Percentiles rank a stretch among this genome's conserved stretches.
phyloP scores from a whole-genome alignment of 495 filamentous ascomycete genomes.

The Neurospora africana region DNA sequence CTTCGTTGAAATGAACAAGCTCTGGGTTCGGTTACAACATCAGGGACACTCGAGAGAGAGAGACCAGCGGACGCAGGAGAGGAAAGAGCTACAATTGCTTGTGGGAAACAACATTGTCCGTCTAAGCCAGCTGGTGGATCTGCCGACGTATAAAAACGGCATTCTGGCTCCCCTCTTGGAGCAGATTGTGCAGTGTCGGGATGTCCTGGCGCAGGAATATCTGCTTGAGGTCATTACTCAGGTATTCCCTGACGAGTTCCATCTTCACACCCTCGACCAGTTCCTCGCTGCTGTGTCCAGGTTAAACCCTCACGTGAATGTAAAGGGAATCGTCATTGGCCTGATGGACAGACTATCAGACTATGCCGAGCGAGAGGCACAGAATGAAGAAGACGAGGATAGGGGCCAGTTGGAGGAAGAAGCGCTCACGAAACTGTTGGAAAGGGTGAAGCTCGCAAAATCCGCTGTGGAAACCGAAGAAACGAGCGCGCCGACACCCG shows the following conservation, averaged over 20 bases:
- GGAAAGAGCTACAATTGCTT: slow-evolving; percentile 87
- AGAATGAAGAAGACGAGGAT: slow-evolving; percentile 58
- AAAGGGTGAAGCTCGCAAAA: slow-evolving; percentile 64
- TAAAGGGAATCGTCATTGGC: slow-evolving; percentile 96
- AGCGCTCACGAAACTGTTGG: slow-evolving; percentile 61
- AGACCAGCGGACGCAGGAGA: slow-evolving; percentile 83
- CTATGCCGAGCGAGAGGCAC: slow-evolving; percentile 81
- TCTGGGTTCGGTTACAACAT: slow-evolving; percentile 95
- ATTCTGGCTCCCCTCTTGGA: slow-evolving; percentile 85
- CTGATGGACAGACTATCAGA: slow-evolving; percentile 92
- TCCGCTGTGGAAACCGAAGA: slow-evolving; percentile 33
- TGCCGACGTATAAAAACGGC: slow-evolving; percentile 83
- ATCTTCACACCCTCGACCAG: slow-evolving; percentile 90
- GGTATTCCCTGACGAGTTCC: slow-evolving; percentile 97
- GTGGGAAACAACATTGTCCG: slow-evolving; percentile 94
- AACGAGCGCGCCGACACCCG: slow-evolving; percentile 4
- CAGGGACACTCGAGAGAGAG: slow-evolving; percentile 93
- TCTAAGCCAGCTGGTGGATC: slow-evolving; percentile 88
- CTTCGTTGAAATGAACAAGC: slow-evolving; percentile 99
- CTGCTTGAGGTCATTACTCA: slow-evolving; percentile 95
- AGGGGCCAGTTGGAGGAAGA: slow-evolving; percentile 71
- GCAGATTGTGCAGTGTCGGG: slow-evolving; percentile 94
- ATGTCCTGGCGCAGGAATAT: slow-evolving; percentile 96
- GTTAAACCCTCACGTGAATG: slow-evolving; percentile 88
- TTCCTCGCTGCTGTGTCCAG: slow-evolving; percentile 83